Conservation (phyloP, 176 grass and related monocot species). For the Echinochloa phyllopogon region DNA sequence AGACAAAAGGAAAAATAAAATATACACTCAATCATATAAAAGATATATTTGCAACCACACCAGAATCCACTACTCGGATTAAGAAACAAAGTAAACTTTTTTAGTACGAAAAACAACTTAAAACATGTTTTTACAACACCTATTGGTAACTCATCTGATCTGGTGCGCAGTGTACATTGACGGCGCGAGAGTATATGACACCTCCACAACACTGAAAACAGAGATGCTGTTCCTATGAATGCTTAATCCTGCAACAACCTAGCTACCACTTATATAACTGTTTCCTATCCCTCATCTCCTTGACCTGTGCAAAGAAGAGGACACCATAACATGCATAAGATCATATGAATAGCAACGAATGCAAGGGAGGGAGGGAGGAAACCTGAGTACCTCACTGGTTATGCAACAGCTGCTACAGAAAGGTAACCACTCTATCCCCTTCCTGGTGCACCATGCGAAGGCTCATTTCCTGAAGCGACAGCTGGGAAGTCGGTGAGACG, state of each 20-base stretch:
- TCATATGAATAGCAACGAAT: background rate
- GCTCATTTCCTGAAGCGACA: conserved; percentile 31
- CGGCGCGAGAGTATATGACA: conserved; percentile 13
- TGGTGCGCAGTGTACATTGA: conserved; percentile 23
- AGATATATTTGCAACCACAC: background rate
- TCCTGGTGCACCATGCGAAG: background rate
- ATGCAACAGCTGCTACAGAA: conserved; percentile 13
- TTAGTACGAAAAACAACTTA: conserved; percentile 18
- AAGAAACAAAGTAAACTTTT: background rate
- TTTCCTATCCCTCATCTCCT: background rate
- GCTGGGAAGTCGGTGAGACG: conserved; percentile 59
- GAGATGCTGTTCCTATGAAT: conserved; percentile 45
- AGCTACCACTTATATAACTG: conserved; percentile 18
- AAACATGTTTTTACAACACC: conserved; percentile 45
- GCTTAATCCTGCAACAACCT: conserved; percentile 42
- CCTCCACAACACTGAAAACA: conserved; percentile 13
- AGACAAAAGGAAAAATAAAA: background rate
- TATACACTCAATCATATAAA: background rate
- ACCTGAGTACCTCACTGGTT: conserved; percentile 19
- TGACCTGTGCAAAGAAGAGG: conserved; percentile 33
- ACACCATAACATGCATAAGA: background rate
- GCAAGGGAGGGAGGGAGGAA: background rate
- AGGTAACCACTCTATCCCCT: conserved; percentile 29
- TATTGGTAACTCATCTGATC: conserved; percentile 29
- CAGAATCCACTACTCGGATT: conserved; percentile 8